phyloP scores from a whole-genome alignment of 441 rosid species.

The Eutrema salsugineum region DNA sequence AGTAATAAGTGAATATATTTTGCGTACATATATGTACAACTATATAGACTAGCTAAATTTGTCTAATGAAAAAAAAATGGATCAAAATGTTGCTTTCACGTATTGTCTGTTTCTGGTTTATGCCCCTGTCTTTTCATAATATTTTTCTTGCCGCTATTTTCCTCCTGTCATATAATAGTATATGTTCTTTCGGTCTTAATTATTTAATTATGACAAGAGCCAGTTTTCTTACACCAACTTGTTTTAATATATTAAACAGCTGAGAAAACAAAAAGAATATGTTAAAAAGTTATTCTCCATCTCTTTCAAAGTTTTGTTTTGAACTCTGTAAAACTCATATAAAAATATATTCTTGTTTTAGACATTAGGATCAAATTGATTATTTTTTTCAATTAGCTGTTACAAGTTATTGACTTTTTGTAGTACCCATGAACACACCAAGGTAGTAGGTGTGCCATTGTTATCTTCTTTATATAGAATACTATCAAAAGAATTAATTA shows the following conservation, averaged over 20 bases:
- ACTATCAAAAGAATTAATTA: background rate
- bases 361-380: background rate
- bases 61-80: background rate
- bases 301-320: slow-evolving; percentile 23
- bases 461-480: background rate
- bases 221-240: slow-evolving; percentile 30
- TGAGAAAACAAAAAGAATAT: slow-evolving; percentile 9
- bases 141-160: background rate
- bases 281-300: slow-evolving; percentile 8
- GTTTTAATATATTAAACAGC: background rate
- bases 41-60: slow-evolving; percentile 19
- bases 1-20: background rate
- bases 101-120: slow-evolving; percentile 24
- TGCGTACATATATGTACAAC: slow-evolving; percentile 15
- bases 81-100: slow-evolving; percentile 37
- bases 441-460: slow-evolving; percentile 6
- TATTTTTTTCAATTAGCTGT: background rate
- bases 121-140: slow-evolving; percentile 1
- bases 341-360: background rate
- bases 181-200: slow-evolving; percentile 15
- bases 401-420: slow-evolving; percentile 25
- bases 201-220: slow-evolving; percentile 18
- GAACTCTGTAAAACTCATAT: background rate
- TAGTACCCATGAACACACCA: slow-evolving; percentile 5
- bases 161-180: slow-evolving; percentile 7